A percentile compares a stretch with the other conserved stretches of the same genome.
Evolutionary conservation across 352 stramenopile genomes (phyloP).

Genomic region (Thraustochytrium sp.): DNA sequence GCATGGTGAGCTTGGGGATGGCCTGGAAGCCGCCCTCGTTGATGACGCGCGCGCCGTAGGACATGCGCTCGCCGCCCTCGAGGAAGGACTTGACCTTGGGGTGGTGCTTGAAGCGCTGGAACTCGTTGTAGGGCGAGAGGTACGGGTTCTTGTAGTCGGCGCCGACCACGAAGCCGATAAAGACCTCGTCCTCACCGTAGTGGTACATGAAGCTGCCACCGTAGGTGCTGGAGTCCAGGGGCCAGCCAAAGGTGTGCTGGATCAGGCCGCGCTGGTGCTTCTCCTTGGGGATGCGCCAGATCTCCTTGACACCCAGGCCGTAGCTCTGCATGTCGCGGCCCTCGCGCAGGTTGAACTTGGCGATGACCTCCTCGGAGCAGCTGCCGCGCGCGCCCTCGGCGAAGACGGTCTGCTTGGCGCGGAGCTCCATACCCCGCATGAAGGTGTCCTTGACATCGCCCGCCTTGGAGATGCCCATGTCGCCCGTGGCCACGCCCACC

Average conservation of each 20-base stretch:
- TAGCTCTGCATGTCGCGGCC: conserved; percentile 89
- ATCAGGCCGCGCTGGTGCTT: conserved; percentile 88
- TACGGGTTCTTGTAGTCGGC: conserved; percentile 99
- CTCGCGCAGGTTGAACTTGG: conserved; percentile 88
- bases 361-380: conserved; percentile 92
- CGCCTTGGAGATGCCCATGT: conserved; percentile 95
- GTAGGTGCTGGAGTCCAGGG: conserved; percentile 85
- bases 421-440: conserved; percentile 93
- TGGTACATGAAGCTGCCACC: conserved; percentile 98
- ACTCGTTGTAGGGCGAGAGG: conserved; percentile 97
- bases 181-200: conserved; percentile 88
- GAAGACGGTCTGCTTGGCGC: conserved; percentile 91
- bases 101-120: conserved; percentile 98
- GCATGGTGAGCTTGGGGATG: conserved; percentile 97
- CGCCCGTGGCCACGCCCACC: conserved; percentile 90
- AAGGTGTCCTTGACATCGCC: conserved; percentile 90
- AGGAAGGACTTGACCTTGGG: conserved; percentile 83
- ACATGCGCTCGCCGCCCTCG: conserved; percentile 90
- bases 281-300: conserved; percentile 78
- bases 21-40: conserved; percentile 93
- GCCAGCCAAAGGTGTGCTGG: conserved; percentile 97
- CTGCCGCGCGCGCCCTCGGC: conserved; percentile 93
- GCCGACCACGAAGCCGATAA: conserved; percentile 85
- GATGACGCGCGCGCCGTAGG: conserved; percentile 91
- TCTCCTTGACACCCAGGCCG: conserved; percentile 98